Evolutionary conservation across 768 basidiomycete genomes (phyloP), one percentile per base, ranked within the genome.

Genomic region (Termitomyces sp.): DNA sequence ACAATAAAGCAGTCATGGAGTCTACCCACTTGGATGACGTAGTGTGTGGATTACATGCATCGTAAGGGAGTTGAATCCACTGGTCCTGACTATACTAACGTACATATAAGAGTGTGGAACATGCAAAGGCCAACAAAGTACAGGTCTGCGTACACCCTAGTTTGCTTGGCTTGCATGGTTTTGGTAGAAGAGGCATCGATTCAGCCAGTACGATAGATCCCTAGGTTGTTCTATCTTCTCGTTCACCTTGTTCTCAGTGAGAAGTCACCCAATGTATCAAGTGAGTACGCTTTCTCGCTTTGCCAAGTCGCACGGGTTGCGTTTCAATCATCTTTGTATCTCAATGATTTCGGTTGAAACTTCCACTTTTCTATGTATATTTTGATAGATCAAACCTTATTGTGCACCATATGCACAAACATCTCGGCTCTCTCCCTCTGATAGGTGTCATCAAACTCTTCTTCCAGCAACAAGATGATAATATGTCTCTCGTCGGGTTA

Each of bases 101-200:
- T 2, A 88, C 88, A 86, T 74, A 81, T 60, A 73, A 79, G 64
- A 87, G 86, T 0, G 84, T 86, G 2, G 57, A 59, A 1, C 72
- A 84, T 5, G 86, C 86, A 2, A 85, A 85, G 62, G 63, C 70
- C 38, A 72, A 85, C 63, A 72, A 73, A 22, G 84, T 87, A 33
- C 70, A 72, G 28, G 76, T 85, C n/a, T 86, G 87, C 0, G 87
- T 86, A 7, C 86, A 88, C 62, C 86, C 86, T 1, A 84, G 81
- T 22, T 76, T 86, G 22, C 86, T 76, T 9, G 85, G 87, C 66
- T 66, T 77, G 20, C 85, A 85, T 63, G 85, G 85, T 0, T 87
- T 87, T 56, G 86, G 86, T 5, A 69, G 86, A 20, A 73, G 85
- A 33, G n/a, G n/a, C n/a, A n/a, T n/a, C n/a, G n/a, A n/a, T n/a